Evolutionary conservation across 2,329 filamentous ascomycete genomes (phyloP).

Genomic region (Fusarium robinianum): DNA sequence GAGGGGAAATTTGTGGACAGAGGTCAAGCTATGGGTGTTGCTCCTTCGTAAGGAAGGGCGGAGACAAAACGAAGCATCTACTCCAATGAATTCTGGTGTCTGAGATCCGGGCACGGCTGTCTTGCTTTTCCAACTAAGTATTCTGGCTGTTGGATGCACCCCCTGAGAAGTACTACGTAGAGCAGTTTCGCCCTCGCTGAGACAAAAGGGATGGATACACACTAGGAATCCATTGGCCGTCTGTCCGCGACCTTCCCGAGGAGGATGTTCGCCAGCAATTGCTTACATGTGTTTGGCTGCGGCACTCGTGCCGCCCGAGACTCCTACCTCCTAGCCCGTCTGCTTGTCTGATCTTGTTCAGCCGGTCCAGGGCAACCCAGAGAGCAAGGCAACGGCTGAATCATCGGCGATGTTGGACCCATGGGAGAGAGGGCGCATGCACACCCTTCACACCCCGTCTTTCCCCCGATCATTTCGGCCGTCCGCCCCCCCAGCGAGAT

Average conservation of each 20-base stretch:
- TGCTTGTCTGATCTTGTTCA: slow-evolving; percentile 16
- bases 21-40: slow-evolving; percentile 5
- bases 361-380: slow-evolving; percentile 11
- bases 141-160: too few relatives aligned
- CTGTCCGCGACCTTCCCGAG: slow-evolving; percentile 9
- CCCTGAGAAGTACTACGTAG: too few relatives aligned
- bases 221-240: slow-evolving; percentile 18
- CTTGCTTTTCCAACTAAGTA: slow-evolving; percentile 18
- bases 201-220: slow-evolving; percentile 20
- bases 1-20: slow-evolving; percentile 8
- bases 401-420: slow-evolving; percentile 2
- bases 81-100: slow-evolving; percentile 18
- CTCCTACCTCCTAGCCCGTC: slow-evolving; percentile 16
- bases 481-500: not conserved
- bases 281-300: slow-evolving; percentile 25
- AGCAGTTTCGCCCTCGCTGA: slow-evolving; percentile 23
- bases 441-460: slow-evolving; percentile 3
- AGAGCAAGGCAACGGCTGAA: too few relatives aligned
- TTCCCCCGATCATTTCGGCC: not conserved
- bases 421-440: not conserved
- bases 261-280: slow-evolving; percentile 20
- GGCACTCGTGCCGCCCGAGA: slow-evolving; percentile 23
- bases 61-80: slow-evolving; percentile 9
- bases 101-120: slow-evolving; percentile 24
- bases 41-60: slow-evolving; percentile 8